phyloP scores from a whole-genome alignment of 129 eudicot species.

The Helianthus tuberosus region DNA sequence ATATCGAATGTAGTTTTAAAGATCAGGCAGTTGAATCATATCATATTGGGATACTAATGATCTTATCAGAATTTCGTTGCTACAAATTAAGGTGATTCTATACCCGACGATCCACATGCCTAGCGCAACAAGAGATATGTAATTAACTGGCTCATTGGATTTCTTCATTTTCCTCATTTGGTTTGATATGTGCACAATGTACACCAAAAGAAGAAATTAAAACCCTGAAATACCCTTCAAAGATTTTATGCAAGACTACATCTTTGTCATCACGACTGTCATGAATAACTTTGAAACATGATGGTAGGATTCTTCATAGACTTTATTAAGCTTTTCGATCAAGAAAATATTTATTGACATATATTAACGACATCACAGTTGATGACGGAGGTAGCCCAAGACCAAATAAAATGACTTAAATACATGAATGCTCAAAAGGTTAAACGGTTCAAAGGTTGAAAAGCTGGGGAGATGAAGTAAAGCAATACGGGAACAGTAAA shows the following conservation, averaged over 20 bases:
- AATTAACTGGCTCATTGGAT: conserved; percentile 19
- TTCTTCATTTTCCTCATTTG: conserved; percentile 35
- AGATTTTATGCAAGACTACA: no score
- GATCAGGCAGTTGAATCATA: conserved; percentile 21
- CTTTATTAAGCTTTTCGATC: conserved; percentile 28
- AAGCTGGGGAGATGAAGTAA: no score
- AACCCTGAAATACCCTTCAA: background rate
- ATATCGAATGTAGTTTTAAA: conserved; percentile 13
- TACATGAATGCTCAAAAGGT: no score
- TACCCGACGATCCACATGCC: conserved; percentile 25
- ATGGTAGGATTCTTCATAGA: conserved; percentile 26
- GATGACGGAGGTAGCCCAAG: no score
- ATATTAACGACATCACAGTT: conserved; percentile 31
- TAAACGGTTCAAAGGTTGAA: no score
- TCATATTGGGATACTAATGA: conserved; percentile 28
- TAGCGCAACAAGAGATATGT: conserved; percentile 26
- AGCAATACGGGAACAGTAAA: no score
- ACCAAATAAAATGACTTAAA: no score
- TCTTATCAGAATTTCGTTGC: conserved; percentile 12
- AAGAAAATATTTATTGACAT: conserved; percentile 33
- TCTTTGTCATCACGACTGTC: no score
- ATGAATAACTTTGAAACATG: conserved; percentile 31
- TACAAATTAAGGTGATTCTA: conserved; percentile 9
- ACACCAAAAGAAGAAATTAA: conserved; percentile 27
- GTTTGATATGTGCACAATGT: conserved; percentile 16